phyloP scores from a whole-genome alignment of 2,329 filamentous ascomycete species.

The Bertia moriformis region DNA sequence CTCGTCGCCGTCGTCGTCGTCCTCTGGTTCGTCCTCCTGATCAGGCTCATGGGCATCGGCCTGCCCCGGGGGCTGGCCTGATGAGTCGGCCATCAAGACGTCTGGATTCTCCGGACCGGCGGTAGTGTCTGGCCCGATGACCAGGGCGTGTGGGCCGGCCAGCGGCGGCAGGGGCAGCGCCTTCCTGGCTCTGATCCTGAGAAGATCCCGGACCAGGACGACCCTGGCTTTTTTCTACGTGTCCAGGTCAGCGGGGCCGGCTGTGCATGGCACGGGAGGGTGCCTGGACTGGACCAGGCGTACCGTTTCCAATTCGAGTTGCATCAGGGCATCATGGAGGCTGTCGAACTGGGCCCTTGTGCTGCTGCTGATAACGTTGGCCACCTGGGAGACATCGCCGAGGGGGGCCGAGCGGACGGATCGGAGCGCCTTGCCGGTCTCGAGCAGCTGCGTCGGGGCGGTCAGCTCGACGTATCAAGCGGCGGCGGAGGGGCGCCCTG shows the following conservation, averaged over 20 bases:
- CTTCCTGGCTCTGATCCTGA: constrained; percentile 7
- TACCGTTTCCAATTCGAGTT: constrained; percentile 42
- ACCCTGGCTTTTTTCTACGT: neutral
- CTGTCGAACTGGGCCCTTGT: constrained; percentile 28
- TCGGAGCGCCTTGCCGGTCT: constrained; percentile 41
- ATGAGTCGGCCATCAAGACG: too few species aligned
- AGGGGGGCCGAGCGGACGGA: constrained; percentile 29
- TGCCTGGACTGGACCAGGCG: neutral
- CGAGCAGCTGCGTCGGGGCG: constrained; percentile 45
- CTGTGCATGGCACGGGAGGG: neutral
- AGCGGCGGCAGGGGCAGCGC: constrained; percentile 2
- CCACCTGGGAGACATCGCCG: constrained; percentile 16
- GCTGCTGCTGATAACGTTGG: constrained; percentile 20
- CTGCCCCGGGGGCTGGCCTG: too few species aligned
- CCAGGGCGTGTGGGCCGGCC: too few species aligned
- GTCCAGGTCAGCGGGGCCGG: neutral
- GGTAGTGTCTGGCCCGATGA: too few species aligned
- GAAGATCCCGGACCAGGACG: neutral
- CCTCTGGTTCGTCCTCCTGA: constrained; percentile 7
- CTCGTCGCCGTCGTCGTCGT: neutral
- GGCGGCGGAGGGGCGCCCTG: too few species aligned
- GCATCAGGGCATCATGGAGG: constrained; percentile 38
- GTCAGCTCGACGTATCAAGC: too few species aligned
- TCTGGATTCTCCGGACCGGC: too few species aligned
- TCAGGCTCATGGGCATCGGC: too few species aligned